Percentiles rank a stretch among this genome's conserved stretches.
These are phyloP conservation scores for Boletus sp. DNA, from an alignment of 768 basidiomycete species.

Conservation along the genomic window DNA sequence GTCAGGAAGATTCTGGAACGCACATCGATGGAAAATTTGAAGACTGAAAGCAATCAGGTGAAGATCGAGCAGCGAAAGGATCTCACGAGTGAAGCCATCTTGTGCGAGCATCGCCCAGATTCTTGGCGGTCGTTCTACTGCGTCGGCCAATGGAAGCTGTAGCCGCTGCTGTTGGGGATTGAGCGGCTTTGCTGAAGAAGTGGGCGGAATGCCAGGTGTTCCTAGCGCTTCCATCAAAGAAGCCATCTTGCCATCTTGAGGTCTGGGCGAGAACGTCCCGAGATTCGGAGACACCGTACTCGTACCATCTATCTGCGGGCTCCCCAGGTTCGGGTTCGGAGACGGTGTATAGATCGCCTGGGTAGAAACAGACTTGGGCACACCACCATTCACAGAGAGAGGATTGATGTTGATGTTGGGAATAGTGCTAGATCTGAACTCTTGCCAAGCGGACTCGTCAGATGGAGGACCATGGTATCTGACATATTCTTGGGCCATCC, in stretches of 20 bases:
- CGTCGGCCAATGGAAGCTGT: slow-evolving; percentile 19
- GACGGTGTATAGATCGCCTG: slow-evolving; percentile 54
- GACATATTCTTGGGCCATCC: slow-evolving; percentile 69
- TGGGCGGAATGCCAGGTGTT: slow-evolving; percentile 3
- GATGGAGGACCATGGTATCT: slow-evolving; percentile 53
- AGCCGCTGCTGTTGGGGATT: slow-evolving; percentile 23
- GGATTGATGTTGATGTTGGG: slow-evolving; percentile 37
- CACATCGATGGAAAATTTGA: slow-evolving; percentile 55
- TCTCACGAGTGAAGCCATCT: slow-evolving; percentile 67
- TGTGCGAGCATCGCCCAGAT: slow-evolving; percentile 56
- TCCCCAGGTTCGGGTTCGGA: slow-evolving; percentile 38
- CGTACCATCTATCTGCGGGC: slow-evolving; percentile 14
- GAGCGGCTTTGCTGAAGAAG: slow-evolving; percentile 28
- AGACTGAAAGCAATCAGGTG: slow-evolving; percentile 63
- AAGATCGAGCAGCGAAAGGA: slow-evolving; percentile 63
- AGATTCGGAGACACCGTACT: slow-evolving; percentile 41
- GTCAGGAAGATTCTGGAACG: slow-evolving; percentile 51
- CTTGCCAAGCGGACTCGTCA: slow-evolving; percentile 55
- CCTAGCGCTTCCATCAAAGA: slow-evolving; percentile 49
- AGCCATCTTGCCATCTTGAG: slow-evolving; percentile 41
- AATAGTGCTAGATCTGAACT: slow-evolving; percentile 52
- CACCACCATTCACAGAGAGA: slow-evolving; percentile 25
- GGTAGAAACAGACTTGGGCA: slow-evolving; percentile 49
- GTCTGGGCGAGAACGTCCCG: slow-evolving; percentile 54
- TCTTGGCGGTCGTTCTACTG: slow-evolving; percentile 28